Conservation (phyloP, 2,329 filamentous ascomycete species). For the Exserohilum rostratum region DNA sequence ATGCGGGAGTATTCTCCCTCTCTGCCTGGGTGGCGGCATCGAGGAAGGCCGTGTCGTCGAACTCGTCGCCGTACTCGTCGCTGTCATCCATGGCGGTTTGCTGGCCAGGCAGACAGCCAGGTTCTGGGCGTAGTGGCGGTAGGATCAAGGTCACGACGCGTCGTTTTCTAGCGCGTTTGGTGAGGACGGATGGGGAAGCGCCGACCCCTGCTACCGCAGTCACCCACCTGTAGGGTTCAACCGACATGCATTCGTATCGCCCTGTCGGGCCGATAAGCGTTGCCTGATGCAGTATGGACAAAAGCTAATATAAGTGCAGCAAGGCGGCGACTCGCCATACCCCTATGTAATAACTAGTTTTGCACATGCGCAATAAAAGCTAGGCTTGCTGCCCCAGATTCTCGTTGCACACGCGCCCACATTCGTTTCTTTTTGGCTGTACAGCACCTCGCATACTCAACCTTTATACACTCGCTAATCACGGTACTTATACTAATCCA, state of each 20-base stretch:
- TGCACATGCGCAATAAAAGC: conserved; percentile 17
- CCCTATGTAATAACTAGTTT: conserved; percentile 13
- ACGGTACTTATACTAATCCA: conserved; percentile 25
- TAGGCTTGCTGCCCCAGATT: conserved; percentile 13
- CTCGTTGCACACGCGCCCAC: conserved; percentile 18
- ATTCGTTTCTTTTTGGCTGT: conserved; percentile 26
- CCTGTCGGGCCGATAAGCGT: conserved; percentile 8
- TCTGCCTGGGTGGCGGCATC: conserved; percentile 62
- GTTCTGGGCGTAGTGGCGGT: conserved; percentile 22
- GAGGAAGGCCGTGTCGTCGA: conserved; percentile 70
- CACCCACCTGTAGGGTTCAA: conserved; percentile 24
- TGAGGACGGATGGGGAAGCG: conserved; percentile 23
- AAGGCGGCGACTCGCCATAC: conserved; percentile 7
- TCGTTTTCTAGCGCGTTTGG: conserved; percentile 34
- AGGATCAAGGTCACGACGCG: conserved; percentile 28
- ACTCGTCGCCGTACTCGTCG: conserved; percentile 68
- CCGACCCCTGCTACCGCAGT: conserved; percentile 23
- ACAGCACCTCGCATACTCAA: conserved; percentile 10
- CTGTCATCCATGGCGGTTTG: conserved; percentile 34
- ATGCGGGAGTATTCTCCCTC: conserved; percentile 37
- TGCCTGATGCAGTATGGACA: conserved; percentile 10
- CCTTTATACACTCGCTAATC: conserved; percentile 29
- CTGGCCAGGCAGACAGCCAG: conserved; percentile 14
- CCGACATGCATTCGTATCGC: conserved; percentile 21
- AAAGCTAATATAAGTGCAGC: conserved; percentile 17